Base-by-base conservation (phyloP, 75 land plant genomes). In the Chamaecyparis obtusa region DNA sequence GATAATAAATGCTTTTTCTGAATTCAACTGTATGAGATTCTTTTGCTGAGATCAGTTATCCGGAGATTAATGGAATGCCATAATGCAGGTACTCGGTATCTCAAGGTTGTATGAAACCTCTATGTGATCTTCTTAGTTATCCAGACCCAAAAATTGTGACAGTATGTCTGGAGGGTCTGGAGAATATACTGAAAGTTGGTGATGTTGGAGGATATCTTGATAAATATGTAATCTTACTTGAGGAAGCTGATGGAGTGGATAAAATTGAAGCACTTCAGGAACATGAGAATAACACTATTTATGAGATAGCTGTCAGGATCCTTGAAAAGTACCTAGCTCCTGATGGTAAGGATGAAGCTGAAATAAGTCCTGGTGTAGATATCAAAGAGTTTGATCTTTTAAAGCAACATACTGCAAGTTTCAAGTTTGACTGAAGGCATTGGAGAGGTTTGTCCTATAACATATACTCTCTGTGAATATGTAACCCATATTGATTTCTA, bases 171-270 rank as follows among this genome's bases (percentile, higher is more conserved):
- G 95, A 94, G 71, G 93, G 93, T 0, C 90, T 94, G 11, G 94
- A 94, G 64, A 93, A 93, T 72, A 94, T 94, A 24, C 30, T 93
- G 77, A 91, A 84, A 85, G 91, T 93, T 46, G 92, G 91, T 0
- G 94, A 94, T 71, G 87, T 83, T 87, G 90, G 69, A 33, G 76
- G 76, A 10, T 89, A 89, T 10, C 87, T 91, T 46, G 94, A 96
- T 60, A n/a, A 84, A 0, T 96, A 90, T 92, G 94, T 94, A 1
- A 91, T 89, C 32, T 84, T 90, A 89, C 91, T 96, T 48, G 96
- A 96, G 48, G 96, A 96, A 43, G 94, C 95, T 56, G 96, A 92
- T 33, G 97, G 96, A 44, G 57, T 95, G 81, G 94, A 93, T 57
- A 94, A 95, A 78, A 93, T 95, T 80, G 95, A 95, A 87, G 92